Evolutionary conservation across 176 grass and related monocot genomes (phyloP).

Genomic region (Musa troglodytarum): DNA sequence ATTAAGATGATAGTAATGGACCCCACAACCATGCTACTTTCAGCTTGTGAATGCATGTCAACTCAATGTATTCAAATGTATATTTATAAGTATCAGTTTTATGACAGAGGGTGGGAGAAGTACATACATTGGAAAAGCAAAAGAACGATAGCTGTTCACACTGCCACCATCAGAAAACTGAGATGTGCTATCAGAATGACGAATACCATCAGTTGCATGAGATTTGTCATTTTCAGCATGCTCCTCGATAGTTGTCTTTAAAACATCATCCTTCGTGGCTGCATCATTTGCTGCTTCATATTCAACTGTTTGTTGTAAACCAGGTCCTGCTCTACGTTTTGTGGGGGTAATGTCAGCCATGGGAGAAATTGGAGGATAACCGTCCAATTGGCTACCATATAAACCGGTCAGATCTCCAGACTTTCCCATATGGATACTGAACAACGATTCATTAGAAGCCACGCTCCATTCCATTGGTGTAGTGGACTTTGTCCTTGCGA

Average conservation of each 20-base stretch:
- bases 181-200: slow-evolving; percentile 37
- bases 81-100: neutral
- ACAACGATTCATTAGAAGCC: slow-evolving; percentile 61
- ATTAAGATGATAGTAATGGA: no score
- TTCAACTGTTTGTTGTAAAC: neutral
- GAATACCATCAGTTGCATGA: slow-evolving; percentile 8
- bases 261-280: slow-evolving; percentile 7
- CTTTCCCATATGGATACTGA: slow-evolving; percentile 50
- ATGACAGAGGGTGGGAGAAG: neutral
- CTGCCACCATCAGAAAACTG: slow-evolving; percentile 24
- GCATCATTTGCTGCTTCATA: neutral
- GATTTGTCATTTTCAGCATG: slow-evolving; percentile 11
- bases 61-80: no score
- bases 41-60: no score
- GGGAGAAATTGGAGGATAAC: slow-evolving; percentile 36
- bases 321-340: neutral
- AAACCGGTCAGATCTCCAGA: slow-evolving; percentile 25
- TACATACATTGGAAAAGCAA: slow-evolving; percentile 72
- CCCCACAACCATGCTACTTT: no score
- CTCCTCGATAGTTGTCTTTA: slow-evolving; percentile 1
- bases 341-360: neutral
- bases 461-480: slow-evolving; percentile 58
- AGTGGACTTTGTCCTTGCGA: slow-evolving; percentile 32
- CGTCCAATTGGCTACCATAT: slow-evolving; percentile 34
- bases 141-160: slow-evolving; percentile 50